Base-by-base conservation (phyloP, 108 stramenopile genomes). In the Phaeodactylum tricornutum region DNA sequence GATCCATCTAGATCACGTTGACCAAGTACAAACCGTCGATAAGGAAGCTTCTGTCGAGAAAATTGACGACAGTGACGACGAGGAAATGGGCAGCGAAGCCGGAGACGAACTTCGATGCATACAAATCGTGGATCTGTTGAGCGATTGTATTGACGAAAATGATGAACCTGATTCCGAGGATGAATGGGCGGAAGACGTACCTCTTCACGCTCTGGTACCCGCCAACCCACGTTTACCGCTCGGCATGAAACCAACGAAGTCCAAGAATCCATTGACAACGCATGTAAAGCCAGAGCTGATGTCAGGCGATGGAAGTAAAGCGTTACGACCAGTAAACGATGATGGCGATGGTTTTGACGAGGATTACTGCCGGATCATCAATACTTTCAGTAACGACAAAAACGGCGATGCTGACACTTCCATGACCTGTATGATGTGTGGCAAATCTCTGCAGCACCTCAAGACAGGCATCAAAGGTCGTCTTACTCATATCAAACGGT, bases 401-500 rank as follows among this genome's bases (percentile, higher is more conserved):
- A 14, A 47, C n/a, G n/a, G 5, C n/a, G 16, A 55, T 17, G 16
- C 42, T 22, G 33, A 37, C 11, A 38, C 36, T 15, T 14, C 39
- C 4, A 23, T 14, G 9, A 2, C 70, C 3, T 89, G 87, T 51
- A 72, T 71, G 54, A 81, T 77, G 26, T 89, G 87, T 45, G 87
- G 87, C 7, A 27, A 48, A 0, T 63, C 62, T 21, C 57, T 88
- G 3, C 23, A 65, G 20, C 51, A 59, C 2, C 29, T 81, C 20
- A 62, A 29, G 20, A 61, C 66, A 6, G 74, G 67, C 3, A 45
- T 64, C 21, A 57, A 78, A 23, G 74, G 75, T 35, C 72, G 87
- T 25, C 43, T 84, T 12, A 61, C 76, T 50, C 87, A 89, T 59
- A 79, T 84, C 50, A 89, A 89, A 42, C 62, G 87, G 35, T 89